Evolutionary conservation across 257 asterid species (phyloP), one percentile per base, ranked within the genome.

Genomic region (Nicotiana benthamiana): DNA sequence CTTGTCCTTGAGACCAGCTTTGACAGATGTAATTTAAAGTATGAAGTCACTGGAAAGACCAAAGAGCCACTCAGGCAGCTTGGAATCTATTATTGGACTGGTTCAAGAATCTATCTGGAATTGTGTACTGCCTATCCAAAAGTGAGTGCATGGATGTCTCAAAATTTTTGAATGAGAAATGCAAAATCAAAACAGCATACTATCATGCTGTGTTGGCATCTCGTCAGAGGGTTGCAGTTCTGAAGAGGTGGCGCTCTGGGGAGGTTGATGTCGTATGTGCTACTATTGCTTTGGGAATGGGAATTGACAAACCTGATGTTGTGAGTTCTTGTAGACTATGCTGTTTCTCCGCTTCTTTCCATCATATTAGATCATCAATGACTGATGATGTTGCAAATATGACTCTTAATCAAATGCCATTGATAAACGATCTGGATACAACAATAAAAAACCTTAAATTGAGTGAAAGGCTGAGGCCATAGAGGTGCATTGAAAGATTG

Each of bases 271-370:
- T 96, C 53, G 96, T 95, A 77, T 94, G 99, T 81, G 99, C 99
- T 57, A 96, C 99, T 75, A 93, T 96, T 86, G 99, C 99, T 89
- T 96, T 96, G 77, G 99, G 99, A 81, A 96, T 96, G 99, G 98
- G 98, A 85, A 96, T 96, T 43, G 99, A 96, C 87, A 96, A 96
- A 89, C 92, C 99, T 79, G 99, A 96, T 86, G 99, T 96, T 74
- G 99, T 96, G 79, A 93, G 99, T 90, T 79, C 54, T 52, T 43
- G 43, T 75, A 27, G 13, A 51, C 22, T 56, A 13, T 79, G 17
- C 53, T 84, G 46, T 54, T 82, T 52, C n/a, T 40, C 22, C 65
- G 27, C 75, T n/a, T 63, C 61, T 77, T 67, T 24, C n/a, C 67
- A 67, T 43, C 26, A 48, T 22, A 46, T 15, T 24, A 46, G 61